Conservation (phyloP, 2,329 filamentous ascomycete species). For the Colletotrichum higginsianum region DNA sequence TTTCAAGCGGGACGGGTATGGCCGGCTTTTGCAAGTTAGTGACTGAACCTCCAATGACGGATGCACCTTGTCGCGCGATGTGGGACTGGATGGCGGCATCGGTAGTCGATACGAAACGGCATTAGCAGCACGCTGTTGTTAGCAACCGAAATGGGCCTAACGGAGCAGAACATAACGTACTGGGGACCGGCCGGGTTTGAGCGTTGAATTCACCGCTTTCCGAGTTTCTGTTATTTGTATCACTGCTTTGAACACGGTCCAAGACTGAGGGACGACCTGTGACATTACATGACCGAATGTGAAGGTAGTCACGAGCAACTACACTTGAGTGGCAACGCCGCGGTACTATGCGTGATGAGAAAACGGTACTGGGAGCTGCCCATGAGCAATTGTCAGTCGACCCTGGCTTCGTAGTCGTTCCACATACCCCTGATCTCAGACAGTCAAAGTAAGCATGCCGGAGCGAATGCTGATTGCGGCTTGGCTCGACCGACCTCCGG, state of each 20-base stretch:
- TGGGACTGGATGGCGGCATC: slow-evolving; percentile 11
- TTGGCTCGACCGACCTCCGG: background rate
- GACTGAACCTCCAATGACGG: background rate
- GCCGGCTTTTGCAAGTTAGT: background rate
- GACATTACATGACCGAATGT: background rate
- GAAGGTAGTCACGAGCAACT: background rate
- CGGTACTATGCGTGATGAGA: background rate
- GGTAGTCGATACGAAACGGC: slow-evolving; percentile 1
- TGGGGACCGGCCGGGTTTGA: background rate
- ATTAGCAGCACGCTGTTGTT: background rate
- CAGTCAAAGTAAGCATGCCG: background rate
- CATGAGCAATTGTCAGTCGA: no score
- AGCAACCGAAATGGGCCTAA: background rate
- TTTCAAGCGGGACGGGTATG: slow-evolving; percentile 9
- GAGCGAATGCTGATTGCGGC: slow-evolving; percentile 1
- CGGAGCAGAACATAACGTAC: background rate
- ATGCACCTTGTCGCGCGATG: slow-evolving; percentile 1
- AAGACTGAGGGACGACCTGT: no score
- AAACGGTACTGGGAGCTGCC: background rate
- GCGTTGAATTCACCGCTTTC: background rate
- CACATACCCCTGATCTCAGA: background rate
- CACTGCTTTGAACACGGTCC: background rate
- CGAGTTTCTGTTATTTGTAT: background rate
- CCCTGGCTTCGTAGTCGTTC: background rate
- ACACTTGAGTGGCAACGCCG: no score